phyloP scores from a whole-genome alignment of 495 filamentous ascomycete species.

The Lindgomyces ingoldianus region DNA sequence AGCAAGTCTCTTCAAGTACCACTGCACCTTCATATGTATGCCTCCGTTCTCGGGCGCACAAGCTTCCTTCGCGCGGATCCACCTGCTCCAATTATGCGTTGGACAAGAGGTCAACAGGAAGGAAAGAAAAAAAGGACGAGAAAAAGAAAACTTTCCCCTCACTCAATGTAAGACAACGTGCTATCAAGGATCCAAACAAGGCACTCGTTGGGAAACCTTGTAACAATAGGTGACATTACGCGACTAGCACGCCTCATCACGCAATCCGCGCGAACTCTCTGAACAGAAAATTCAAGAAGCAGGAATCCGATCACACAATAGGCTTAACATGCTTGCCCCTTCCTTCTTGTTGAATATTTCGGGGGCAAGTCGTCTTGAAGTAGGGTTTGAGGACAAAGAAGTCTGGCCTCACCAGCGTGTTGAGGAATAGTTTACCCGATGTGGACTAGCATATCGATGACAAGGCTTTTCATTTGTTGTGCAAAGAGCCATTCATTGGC shows the following conservation, averaged over 20 bases:
- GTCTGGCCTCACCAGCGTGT: neutral
- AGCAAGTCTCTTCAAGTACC: too few relatives aligned
- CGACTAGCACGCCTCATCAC: constrained; percentile 30
- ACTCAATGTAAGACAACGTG: neutral
- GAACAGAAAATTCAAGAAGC: too few relatives aligned
- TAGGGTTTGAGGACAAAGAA: neutral
- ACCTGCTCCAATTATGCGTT: too few relatives aligned
- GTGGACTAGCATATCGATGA: neutral
- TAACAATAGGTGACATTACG: constrained; percentile 14
- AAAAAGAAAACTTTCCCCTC: too few relatives aligned
- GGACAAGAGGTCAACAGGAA: too few relatives aligned
- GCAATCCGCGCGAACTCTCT: constrained; percentile 14
- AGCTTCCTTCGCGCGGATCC: too few relatives aligned
- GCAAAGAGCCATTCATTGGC: neutral
- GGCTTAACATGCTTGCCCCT: neutral
- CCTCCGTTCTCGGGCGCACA: too few relatives aligned
- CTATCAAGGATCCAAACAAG: neutral
- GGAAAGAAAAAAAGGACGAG: too few relatives aligned
- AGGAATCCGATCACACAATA: neutral
- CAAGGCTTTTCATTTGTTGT: neutral
- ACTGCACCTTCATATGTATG: too few relatives aligned
- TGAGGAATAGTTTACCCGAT: constrained; percentile 1
- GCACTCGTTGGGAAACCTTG: neutral
- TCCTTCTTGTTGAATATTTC: too few relatives aligned
- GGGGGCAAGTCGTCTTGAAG: too few relatives aligned